Percentiles rank a stretch among this genome's conserved stretches.
phyloP scores from a whole-genome alignment of 2,329 filamentous ascomycete genomes.

The Scedosporium dehoogii region DNA sequence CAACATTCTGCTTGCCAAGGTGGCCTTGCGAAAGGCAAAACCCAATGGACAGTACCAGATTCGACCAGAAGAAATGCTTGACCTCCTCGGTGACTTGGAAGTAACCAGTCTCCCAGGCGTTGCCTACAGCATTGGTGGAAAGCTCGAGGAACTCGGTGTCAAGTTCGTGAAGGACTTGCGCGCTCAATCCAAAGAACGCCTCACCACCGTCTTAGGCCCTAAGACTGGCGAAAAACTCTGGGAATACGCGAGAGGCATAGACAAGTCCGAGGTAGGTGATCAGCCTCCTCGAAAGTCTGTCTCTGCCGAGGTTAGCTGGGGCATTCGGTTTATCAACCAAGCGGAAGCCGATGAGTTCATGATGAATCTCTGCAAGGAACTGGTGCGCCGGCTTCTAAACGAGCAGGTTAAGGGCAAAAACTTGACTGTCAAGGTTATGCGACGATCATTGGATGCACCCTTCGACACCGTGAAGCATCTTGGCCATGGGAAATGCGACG shows the following conservation, averaged over 20 bases:
- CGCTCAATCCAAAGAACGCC: constrained; percentile 62
- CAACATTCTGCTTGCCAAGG: constrained; percentile 85
- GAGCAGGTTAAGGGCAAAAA: constrained; percentile 82
- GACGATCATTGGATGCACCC: constrained; percentile 73
- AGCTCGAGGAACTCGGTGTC: constrained; percentile 78
- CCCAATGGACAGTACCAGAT: constrained; percentile 89
- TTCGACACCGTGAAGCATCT: constrained; percentile 87
- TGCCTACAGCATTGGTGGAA: constrained; percentile 79
- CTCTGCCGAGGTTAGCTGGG: constrained; percentile 96
- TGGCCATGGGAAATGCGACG: constrained; percentile 91
- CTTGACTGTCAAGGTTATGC: constrained; percentile 92
- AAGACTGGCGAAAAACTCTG: constrained; percentile 89
- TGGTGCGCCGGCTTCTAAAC: constrained; percentile 69
- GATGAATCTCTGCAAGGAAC: constrained; percentile 70
- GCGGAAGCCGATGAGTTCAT: constrained; percentile 92
- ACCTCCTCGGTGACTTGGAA: constrained; percentile 65
- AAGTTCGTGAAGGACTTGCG: constrained; percentile 77
- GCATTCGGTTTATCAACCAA: constrained; percentile 86
- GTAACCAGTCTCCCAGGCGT: constrained; percentile 83
- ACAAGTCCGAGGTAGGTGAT: constrained; percentile 75
- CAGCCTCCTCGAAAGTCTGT: constrained; percentile 84
- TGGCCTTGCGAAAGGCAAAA: constrained; percentile 84
- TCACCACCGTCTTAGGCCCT: constrained; percentile 66
- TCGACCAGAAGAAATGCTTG: constrained; percentile 67
- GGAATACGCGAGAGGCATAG: constrained; percentile 84